Evolutionary conservation across 1,284 basidiomycete species (phyloP), one percentile per base, ranked within the genome.

Genomic region (Naganishia albida): DNA sequence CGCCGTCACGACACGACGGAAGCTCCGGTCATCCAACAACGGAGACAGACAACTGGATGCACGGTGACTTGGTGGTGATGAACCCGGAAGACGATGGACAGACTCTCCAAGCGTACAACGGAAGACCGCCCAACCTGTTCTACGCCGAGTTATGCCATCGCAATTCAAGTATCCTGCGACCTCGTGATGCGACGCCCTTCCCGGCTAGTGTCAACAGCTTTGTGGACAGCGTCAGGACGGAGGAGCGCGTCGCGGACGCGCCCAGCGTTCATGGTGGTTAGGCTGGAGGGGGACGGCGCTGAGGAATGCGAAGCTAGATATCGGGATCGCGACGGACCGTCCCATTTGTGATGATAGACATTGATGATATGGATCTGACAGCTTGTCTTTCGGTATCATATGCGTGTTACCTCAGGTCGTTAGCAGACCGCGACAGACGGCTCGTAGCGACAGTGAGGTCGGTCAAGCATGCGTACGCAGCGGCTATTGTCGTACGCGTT

Each of bases 81-180:
- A 38, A 60, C 26, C 34, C 4, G 7, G 57, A 60, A 15, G 26
- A 26, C 15, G 15, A 23, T 6, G 23, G 2, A 39, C 44, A 28
- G 15, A n/a, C n/a, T n/a, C 23, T 34, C 38, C n/a, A 39, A 50
- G 18, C 46, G 23, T 39, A 0, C 34, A 15, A 20, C 16, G 46
- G 48, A 13, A 46, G 25, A 39, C 57, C 20, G 15, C 6, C 46
- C 13, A 60, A 60, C 38, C 46, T 60, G 38, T 60, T 50, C 28
- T 48, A 46, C 0, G 57, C 57, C 34, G 57, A 60, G 38, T 26
- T 60, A 15, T 60, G 48, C 39, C 57, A 50, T 48, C 57, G 48
- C 39, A 46, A 40, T 39, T 60, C 46, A 34, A 60, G 44, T 20
- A 50, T 50, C 7, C 46, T 60, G 18, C 46, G 23, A 50, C 30